phyloP scores from a whole-genome alignment of 805 yeast species.

The Komagataella kurtzmanii region DNA sequence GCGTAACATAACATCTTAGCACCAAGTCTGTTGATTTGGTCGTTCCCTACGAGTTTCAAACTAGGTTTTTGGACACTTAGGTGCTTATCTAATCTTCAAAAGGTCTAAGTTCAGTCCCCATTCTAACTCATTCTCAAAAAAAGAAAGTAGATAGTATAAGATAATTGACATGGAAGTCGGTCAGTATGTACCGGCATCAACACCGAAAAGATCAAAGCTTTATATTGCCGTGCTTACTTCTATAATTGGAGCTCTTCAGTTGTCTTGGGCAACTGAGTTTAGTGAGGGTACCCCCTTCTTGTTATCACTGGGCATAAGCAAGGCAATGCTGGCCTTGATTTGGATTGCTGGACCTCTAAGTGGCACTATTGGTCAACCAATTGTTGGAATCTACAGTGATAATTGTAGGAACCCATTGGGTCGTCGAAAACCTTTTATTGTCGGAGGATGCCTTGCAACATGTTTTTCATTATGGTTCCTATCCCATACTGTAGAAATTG shows the following conservation, averaged over 20 bases:
- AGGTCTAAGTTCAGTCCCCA: not conserved
- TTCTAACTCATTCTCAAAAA: not conserved
- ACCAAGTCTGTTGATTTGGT: not conserved
- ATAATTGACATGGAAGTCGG: not conserved
- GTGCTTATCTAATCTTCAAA: not conserved
- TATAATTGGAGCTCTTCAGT: slow-evolving; percentile 43
- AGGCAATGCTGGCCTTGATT: slow-evolving; percentile 37
- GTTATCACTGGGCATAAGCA: slow-evolving; percentile 48
- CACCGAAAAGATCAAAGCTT: slow-evolving; percentile 28
- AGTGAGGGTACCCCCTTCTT: slow-evolving; percentile 50
- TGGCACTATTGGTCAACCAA: slow-evolving; percentile 52
- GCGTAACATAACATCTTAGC: not conserved
- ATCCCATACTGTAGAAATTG: slow-evolving; percentile 30
- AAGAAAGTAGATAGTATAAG: not conserved
- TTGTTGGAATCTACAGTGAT: slow-evolving; percentile 47
- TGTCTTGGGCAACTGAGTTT: slow-evolving; percentile 56
- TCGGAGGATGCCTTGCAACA: slow-evolving; percentile 39
- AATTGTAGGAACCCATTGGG: slow-evolving; percentile 30
- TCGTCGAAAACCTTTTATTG: slow-evolving; percentile 41
- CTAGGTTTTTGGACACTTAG: no score
- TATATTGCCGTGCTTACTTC: slow-evolving; percentile 33
- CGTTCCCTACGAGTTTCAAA: not conserved
- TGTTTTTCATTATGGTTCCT: slow-evolving; percentile 27
- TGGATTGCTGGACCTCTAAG: slow-evolving; percentile 61
- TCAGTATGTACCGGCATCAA: slow-evolving; percentile 5